Base-by-base conservation (phyloP, 1,284 basidiomycete genomes). In the Cystobasidium slooffiae region DNA sequence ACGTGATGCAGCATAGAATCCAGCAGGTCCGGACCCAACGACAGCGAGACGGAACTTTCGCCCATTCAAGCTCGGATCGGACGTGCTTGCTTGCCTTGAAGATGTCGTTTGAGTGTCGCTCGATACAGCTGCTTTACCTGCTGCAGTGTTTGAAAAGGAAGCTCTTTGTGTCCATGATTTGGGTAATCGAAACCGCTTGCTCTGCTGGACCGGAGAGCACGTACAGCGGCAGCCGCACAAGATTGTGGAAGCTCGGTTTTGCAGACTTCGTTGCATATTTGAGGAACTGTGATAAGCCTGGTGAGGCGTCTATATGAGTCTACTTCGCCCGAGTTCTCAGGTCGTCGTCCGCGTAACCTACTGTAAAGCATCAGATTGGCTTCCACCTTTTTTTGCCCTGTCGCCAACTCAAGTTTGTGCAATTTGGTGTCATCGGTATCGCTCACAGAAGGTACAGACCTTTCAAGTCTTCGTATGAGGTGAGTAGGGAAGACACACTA, bases 1-100 rank as follows among this genome's bases (percentile, higher is more conserved):
- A 0, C 94, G 86, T 12, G 91, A 91, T 12, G 94, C 94, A 3
- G 93, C 89, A 83, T 97, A 99, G 85, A 99, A 97, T 0, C 91
- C 94, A 8, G 95, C 94, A 0, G 97, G 96, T 0, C 96, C 96
- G 16, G 89, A 91, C 39, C 95, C 94, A 43, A 95, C 84, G 78
- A 96, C 88, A 18, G 92, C 94, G 37, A 96, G 84, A 80, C 91
- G 91, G 62, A 85, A 72, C 18, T 77, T 76, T 2, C 47, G 72
- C 16, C 24, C 62, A 6, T 24, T 68, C 52, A 76, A 75, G 51
- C 61, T 63, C 9, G 46, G 44, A 24, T 46, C n/a, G n/a, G 2
- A 20, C 1, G 24, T 18, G 43, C 24, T 18, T 18, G 51, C 22
- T 37, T 16, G 18, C 1, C 10, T 39, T 16, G 55, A 37, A 39